A percentile compares a stretch with the other conserved stretches of the same genome.
Conservation (phyloP, 2,329 filamentous ascomycete genomes). For the Trichoderma aggressivum region DNA sequence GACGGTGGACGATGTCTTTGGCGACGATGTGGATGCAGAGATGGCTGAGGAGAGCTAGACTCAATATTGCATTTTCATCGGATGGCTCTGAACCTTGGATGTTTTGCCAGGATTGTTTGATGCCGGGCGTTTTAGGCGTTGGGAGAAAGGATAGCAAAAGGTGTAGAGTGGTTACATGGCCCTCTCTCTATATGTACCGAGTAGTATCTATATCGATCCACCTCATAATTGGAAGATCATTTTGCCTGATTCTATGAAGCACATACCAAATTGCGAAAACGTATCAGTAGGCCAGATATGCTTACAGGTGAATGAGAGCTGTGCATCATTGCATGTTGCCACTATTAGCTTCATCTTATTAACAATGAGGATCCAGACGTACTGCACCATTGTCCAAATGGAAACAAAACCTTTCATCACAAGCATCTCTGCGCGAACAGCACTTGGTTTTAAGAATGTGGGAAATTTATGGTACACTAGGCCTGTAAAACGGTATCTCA, state of each 20-base stretch:
- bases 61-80: neutral
- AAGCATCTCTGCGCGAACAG: slow-evolving; percentile 29
- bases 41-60: slow-evolving; percentile 44
- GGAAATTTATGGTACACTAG: slow-evolving; percentile 54
- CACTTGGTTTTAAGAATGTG: slow-evolving; percentile 37
- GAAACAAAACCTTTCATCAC: neutral
- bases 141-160: neutral
- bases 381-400: neutral
- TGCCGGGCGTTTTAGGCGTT: slow-evolving; percentile 18
- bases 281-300: too few relatives aligned
- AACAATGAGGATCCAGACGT: neutral
- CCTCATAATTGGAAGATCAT: neutral
- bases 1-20: slow-evolving; percentile 54
- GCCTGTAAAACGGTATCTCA: slow-evolving; percentile 49
- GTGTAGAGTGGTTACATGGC: neutral
- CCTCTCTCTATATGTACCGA: neutral
- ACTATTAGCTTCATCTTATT: neutral
- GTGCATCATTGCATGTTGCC: neutral
- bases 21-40: slow-evolving; percentile 54
- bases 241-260: neutral
- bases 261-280: neutral
- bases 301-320: neutral
- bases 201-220: neutral
- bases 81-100: neutral
- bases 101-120: neutral